Evolutionary conservation across 1,139 yeast species (phyloP), one percentile per base, ranked within the genome.

Genomic region (Lodderomyces pseudojiufengensis): DNA sequence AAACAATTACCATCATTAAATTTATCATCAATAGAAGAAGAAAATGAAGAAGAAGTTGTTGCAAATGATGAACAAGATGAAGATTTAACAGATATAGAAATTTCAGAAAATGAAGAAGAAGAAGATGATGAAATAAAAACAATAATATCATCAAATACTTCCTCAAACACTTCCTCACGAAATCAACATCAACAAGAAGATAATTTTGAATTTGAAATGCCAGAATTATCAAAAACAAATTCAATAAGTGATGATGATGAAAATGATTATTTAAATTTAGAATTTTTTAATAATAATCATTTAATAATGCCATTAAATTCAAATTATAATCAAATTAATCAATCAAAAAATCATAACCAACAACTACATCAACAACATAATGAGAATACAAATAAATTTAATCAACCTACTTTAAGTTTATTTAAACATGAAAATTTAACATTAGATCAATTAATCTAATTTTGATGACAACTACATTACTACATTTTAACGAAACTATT

Each of bases 161-260:
- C 47, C 59, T 12, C 40, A 45, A 37, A 47, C 56, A n/a, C n/a
- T n/a, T n/a, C n/a, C n/a, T n/a, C n/a, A n/a, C n/a, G n/a, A n/a
- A n/a, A n/a, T n/a, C n/a, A n/a, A n/a, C 5, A 18, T 8, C 37
- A 37, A n/a, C 50, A 40, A 29, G 49, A 31, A n/a, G 21, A 15
- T 20, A 2, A 15, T 16, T 16, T 24, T 24, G 29, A 27, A 18
- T 18, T 18, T 13, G 36, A 35, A 9, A 37, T 37, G 29, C 67
- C 67, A 5, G 66, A 51, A 27, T 51, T 61, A 24, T 48, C 56
- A 26, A 43, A 48, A 24, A 45, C 57, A 4, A 35, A 44, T 29
- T 48, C 59, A 14, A 40, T 47, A 38, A 49, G 58, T 22, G 63
- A 58, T 33, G 64, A 56, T 21, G 64, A 58, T 27, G 38, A 37